Conservation (phyloP, 2,329 filamentous ascomycete genomes). For the Sporothrix inflata region DNA sequence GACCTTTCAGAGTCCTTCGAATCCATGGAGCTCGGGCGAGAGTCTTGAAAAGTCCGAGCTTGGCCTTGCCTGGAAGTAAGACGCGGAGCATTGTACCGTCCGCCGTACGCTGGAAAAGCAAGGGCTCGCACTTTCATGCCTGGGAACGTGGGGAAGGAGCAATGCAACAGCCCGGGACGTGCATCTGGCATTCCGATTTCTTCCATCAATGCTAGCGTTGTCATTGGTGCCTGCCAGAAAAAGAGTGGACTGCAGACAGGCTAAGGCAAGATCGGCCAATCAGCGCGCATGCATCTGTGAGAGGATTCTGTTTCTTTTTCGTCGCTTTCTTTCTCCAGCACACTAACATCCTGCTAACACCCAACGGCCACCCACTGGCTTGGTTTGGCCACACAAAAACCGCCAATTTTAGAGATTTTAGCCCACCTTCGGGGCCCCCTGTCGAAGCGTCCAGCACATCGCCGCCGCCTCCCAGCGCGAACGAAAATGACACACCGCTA, state of each 20-base stretch:
- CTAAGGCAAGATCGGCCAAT: conserved; percentile 10
- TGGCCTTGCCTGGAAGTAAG: neutral
- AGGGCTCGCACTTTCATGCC: neutral
- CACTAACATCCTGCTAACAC: neutral
- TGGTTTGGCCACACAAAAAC: neutral
- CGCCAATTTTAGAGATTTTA: neutral
- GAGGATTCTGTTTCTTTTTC: conserved; percentile 1
- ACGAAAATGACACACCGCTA: conserved; percentile 16
- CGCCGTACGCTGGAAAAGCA: neutral
- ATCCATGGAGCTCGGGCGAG: conserved; percentile 5
- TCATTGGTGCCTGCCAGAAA: conserved; percentile 15
- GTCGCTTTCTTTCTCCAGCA: conserved; percentile 18
- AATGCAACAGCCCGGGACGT: neutral
- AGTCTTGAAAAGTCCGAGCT: conserved; percentile 4
- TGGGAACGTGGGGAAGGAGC: conserved; percentile 16
- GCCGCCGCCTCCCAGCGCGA: neutral
- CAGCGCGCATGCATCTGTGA: neutral
- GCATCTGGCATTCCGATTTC: conserved; percentile 24
- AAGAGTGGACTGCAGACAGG: conserved; percentile 10
- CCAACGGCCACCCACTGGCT: neutral
- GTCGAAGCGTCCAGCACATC: neutral
- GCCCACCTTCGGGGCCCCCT: neutral
- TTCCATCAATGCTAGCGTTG: conserved; percentile 17
- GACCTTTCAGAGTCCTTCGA: conserved; percentile 6
- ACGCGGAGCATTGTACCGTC: conserved; percentile 10